Evolutionary conservation across 2,329 filamentous ascomycete species (phyloP).

Genomic region (Epichloe gansuensis): DNA sequence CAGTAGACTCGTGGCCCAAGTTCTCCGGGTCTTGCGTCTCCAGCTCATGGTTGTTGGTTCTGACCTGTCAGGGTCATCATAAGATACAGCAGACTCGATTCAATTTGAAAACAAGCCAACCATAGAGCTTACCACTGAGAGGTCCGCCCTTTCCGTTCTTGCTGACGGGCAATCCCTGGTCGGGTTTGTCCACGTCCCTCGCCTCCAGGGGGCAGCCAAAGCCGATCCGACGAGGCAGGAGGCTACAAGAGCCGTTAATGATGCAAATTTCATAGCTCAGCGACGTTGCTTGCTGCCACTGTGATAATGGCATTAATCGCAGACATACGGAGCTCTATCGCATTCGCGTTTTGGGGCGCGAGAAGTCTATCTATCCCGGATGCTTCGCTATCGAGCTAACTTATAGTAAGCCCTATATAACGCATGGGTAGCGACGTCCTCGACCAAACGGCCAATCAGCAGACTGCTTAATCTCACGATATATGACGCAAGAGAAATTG

Average conservation of each 20-base stretch:
- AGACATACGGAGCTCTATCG: too few species aligned
- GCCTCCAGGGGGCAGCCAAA: slow-evolving; percentile 12
- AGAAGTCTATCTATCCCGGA: too few species aligned
- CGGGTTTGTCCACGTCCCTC: slow-evolving; percentile 24
- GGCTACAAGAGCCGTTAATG: slow-evolving; percentile 3
- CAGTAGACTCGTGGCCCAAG: slow-evolving; percentile 48
- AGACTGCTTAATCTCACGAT: too few species aligned
- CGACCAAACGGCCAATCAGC: too few species aligned
- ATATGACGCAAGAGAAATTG: too few species aligned
- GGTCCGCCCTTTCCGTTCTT: slow-evolving; percentile 45
- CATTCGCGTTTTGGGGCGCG: too few species aligned
- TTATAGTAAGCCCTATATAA: too few species aligned
- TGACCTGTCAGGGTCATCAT: slow-evolving; percentile 33
- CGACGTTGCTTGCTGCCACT: neutral
- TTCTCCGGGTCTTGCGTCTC: slow-evolving; percentile 54
- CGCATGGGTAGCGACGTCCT: too few species aligned
- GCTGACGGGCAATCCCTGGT: slow-evolving; percentile 43
- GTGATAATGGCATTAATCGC: neutral
- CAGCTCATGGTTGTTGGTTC: slow-evolving; percentile 49
- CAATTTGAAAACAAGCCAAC: slow-evolving; percentile 30
- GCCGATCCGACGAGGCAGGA: slow-evolving; percentile 6
- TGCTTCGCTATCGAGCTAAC: too few species aligned
- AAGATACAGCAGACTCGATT: slow-evolving; percentile 15
- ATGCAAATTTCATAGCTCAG: slow-evolving; percentile 8
- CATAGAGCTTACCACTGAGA: slow-evolving; percentile 35